A percentile compares a stretch with the other conserved stretches of the same genome.
Conservation (phyloP, 371 early-diverging fungal species). For the Nematocida major region DNA sequence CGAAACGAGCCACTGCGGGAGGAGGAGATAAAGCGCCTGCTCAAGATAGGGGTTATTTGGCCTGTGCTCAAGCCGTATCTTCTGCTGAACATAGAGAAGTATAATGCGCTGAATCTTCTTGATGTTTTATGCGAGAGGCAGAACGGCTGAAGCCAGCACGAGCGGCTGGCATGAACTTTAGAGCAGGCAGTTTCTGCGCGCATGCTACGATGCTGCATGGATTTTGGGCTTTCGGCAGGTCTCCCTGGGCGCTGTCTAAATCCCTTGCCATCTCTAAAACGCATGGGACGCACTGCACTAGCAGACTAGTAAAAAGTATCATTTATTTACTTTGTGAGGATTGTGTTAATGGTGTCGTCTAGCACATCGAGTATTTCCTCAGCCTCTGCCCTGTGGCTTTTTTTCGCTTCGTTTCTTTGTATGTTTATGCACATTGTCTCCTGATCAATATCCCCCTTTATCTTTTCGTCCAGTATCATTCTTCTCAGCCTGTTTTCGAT, state of each 20-base stretch:
- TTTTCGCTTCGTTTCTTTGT: not conserved
- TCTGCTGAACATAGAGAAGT: not conserved
- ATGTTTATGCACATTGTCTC: conserved; percentile 67
- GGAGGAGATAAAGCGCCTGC: not conserved
- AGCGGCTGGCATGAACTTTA: too few species aligned
- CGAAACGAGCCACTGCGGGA: not conserved
- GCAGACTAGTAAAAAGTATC: too few species aligned
- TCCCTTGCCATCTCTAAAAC: not conserved
- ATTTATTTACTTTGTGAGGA: not conserved
- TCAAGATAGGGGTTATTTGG: not conserved
- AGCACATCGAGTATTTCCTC: conserved; percentile 35
- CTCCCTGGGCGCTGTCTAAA: not conserved
- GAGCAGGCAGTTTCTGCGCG: too few species aligned
- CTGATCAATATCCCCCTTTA: conserved; percentile 88
- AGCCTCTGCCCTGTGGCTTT: not conserved
- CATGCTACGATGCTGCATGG: too few species aligned
- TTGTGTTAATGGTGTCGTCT: conserved; percentile 16
- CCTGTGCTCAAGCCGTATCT: not conserved
- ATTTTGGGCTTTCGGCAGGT: too few species aligned
- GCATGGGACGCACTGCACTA: too few species aligned
- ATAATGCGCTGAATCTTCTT: not conserved
- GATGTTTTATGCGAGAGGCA: not conserved
- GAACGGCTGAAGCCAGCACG: too few species aligned
- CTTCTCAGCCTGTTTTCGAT: conserved; percentile 85
- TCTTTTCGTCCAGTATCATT: conserved; percentile 90